Evolutionary conservation across 164 flowering plant genomes (phyloP), one percentile per base, ranked within the genome.

Genomic region (Macadamia tetraphylla): DNA sequence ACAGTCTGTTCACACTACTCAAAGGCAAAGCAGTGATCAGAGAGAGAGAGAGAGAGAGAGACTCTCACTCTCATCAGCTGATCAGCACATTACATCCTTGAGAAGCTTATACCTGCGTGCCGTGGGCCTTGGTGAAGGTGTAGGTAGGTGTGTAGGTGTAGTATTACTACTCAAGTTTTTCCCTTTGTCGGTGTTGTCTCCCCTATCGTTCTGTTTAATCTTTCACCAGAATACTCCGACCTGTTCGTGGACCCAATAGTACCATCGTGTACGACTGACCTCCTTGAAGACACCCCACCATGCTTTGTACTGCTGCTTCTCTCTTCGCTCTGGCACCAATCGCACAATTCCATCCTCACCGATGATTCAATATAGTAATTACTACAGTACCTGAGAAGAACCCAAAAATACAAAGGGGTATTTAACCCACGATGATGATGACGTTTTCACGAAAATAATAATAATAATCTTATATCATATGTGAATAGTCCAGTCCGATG

Each of bases 81-180:
- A 29, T 81, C 73, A 94, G 72, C 97, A 89, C 93, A 91, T 83
- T 1, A 95, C 99, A 80, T 95, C 99, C 88, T 92, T 95, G 80
- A 95, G 99, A 64, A 92, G 96, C 85, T 91, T 95, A 85, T 95
- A 95, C 87, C 97, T 83, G 59, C 96, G 86, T 0, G 91, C 70
- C 17, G 84, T 48, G 2, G 88, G 76, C 70, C 91, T 70, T 0
- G 97, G 94, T 7, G 98, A 95, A 1, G 95, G 92, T 23, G 79
- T 58, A 15, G 8, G 73, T 70, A 35, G 40, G n/a, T n/a, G n/a
- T n/a, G n/a, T n/a, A n/a, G n/a, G n/a, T n/a, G n/a, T n/a, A n/a
- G n/a, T n/a, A n/a, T n/a, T n/a, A n/a, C n/a, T 35, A 35, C 4
- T 35, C 4, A 4, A 1, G 58, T 72, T 80, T 79, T 83, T 84